Percentiles rank a stretch among this genome's conserved stretches.
Evolutionary conservation across 2,329 filamentous ascomycete genomes (phyloP).

Genomic region (Colletotrichum endophyticum): DNA sequence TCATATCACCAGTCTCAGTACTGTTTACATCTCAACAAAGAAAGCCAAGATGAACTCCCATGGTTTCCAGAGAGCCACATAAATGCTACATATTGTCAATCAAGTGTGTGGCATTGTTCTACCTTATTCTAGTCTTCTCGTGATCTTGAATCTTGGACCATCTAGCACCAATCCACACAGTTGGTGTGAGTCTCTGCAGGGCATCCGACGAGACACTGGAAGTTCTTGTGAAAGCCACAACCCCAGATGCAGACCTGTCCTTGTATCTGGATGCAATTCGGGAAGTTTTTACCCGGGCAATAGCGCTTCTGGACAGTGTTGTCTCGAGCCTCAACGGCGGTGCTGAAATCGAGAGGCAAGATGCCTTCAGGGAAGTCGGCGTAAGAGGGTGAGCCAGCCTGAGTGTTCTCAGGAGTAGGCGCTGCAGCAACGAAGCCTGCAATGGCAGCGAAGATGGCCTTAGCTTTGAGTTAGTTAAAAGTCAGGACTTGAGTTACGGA

Average conservation of each 20-base stretch:
- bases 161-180: background rate
- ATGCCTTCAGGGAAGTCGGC: background rate
- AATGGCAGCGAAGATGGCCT: background rate
- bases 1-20: background rate
- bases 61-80: background rate
- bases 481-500: background rate
- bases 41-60: background rate
- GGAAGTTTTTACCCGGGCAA: background rate
- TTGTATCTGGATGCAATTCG: background rate
- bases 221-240: background rate
- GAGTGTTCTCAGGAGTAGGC: background rate
- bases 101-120: background rate
- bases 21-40: fast-evolving
- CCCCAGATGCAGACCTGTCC: background rate
- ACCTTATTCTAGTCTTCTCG: background rate
- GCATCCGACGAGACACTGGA: background rate
- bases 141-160: background rate
- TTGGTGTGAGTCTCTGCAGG: background rate
- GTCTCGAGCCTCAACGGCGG: background rate
- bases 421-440: background rate
- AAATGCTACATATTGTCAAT: background rate
- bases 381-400: background rate
- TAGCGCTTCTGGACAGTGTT: background rate
- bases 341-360: background rate
- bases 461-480: fast-evolving